Conservation (phyloP, 768 basidiomycete species). For the Mycena maculata region DNA sequence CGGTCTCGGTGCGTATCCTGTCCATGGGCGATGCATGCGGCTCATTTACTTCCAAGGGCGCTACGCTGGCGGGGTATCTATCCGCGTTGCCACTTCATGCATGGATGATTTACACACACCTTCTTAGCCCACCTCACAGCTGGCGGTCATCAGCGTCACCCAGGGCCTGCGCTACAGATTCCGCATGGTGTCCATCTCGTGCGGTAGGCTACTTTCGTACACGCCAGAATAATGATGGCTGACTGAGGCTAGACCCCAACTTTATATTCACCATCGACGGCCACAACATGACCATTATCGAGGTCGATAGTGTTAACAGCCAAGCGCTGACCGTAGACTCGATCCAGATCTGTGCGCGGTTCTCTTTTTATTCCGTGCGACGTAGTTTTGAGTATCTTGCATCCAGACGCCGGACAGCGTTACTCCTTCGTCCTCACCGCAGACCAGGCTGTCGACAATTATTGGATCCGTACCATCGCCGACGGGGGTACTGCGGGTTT, state of each 20-base stretch:
- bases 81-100: background rate
- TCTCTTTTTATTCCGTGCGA: background rate
- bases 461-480: conserved; percentile 59
- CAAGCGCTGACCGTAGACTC: conserved; percentile 18
- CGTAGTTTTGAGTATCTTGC: background rate
- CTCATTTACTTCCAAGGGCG: conserved; percentile 31
- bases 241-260: conserved; percentile 34
- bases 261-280: conserved; percentile 53
- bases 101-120: background rate
- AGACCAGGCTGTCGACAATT: conserved; percentile 57
- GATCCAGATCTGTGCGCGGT: conserved; percentile 28
- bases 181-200: conserved; percentile 50
- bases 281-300: conserved; percentile 62
- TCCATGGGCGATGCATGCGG: no score
- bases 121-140: conserved; percentile 31
- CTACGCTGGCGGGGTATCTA: conserved; percentile 5
- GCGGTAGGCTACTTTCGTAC: conserved; percentile 26
- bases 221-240: background rate
- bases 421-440: conserved; percentile 56
- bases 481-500: conserved; percentile 44
- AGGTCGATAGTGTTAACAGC: conserved; percentile 17
- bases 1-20: no score
- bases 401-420: conserved; percentile 48
- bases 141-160: conserved; percentile 50
- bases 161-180: conserved; percentile 50